Percentiles rank a stretch among this genome's conserved stretches.
Evolutionary conservation across 352 stramenopile genomes (phyloP).

Genomic region (Plasmopara viticola): DNA sequence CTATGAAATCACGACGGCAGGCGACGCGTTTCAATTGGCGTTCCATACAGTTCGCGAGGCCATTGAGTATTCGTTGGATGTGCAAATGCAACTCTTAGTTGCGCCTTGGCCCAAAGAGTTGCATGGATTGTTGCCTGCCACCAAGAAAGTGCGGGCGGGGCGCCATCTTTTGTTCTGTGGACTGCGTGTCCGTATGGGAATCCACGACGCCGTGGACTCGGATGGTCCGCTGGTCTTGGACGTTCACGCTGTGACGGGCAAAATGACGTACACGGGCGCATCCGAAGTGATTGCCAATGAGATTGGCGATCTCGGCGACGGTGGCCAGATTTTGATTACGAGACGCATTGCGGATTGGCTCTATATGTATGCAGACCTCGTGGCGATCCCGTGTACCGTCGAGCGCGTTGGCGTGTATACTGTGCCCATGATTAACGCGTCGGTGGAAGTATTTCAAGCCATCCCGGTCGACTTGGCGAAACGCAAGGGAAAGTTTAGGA

Average conservation of each 20-base stretch:
- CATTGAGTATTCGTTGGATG: conserved; percentile 51
- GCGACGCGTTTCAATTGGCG: conserved; percentile 49
- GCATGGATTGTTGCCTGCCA: conserved; percentile 31
- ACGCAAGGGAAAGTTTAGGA: conserved; percentile 37
- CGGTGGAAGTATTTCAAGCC: conserved; percentile 41
- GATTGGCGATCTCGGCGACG: conserved; percentile 44
- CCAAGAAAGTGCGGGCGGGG: conserved; percentile 27
- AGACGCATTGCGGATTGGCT: conserved; percentile 43
- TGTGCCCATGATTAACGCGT: conserved; percentile 31
- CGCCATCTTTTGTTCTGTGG: conserved; percentile 38
- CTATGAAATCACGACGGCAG: conserved; percentile 57
- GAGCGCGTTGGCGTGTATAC: conserved; percentile 36
- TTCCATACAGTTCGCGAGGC: conserved; percentile 53
- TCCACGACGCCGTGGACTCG: conserved; percentile 35
- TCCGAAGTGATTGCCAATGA: conserved; percentile 48
- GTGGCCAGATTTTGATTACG: conserved; percentile 51
- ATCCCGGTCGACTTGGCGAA: conserved; percentile 21
- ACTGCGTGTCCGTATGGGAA: conserved; percentile 54
- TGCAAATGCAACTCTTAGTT: conserved; percentile 42
- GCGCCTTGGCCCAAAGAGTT: conserved; percentile 46
- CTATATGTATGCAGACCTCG: conserved; percentile 31
- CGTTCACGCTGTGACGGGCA: conserved; percentile 43
- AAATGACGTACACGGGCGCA: conserved; percentile 52
- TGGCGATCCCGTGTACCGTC: conserved; percentile 27
- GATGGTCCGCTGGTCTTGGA: conserved; percentile 35